These are phyloP conservation scores for Starmerella gropengiesseri DNA, from an alignment of 805 yeast species.

Conservation along the genomic window DNA sequence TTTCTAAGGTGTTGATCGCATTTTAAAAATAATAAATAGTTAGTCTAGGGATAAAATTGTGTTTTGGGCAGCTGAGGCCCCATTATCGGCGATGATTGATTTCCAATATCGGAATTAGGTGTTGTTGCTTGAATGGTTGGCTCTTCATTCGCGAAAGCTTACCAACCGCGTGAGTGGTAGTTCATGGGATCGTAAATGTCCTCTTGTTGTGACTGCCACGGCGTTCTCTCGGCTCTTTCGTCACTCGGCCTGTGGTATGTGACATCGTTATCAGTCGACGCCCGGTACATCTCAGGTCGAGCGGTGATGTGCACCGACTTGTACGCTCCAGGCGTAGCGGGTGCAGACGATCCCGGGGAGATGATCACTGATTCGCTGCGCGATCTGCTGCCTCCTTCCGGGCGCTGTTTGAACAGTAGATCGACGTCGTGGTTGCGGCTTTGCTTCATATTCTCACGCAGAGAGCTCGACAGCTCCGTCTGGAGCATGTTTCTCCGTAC, in stretches of 20 bases:
- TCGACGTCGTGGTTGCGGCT: constrained; percentile 17
- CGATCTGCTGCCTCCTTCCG: constrained; percentile 1
- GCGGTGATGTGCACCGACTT: constrained; percentile 7
- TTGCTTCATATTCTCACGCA: constrained; percentile 13
- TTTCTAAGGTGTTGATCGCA: no score
- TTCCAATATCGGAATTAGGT: no score
- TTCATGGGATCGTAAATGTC: constrained; percentile 23
- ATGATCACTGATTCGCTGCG: not conserved
- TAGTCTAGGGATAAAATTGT: no score
- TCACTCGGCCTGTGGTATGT: not conserved
- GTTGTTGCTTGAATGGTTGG: no score
- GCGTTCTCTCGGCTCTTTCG: not conserved
- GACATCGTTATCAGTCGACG: constrained; percentile 15
- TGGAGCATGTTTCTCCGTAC: constrained; percentile 1
- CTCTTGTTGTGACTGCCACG: constrained; percentile 17
- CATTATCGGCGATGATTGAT: no score
- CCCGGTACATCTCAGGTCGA: constrained; percentile 20
- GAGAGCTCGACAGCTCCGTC: constrained; percentile 9
- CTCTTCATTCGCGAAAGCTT: no score
- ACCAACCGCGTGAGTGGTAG: constrained; percentile 26
- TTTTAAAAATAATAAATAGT: not conserved
- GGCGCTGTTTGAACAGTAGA: constrained; percentile 8
- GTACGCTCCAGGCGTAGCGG: not conserved
- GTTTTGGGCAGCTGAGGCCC: no score
- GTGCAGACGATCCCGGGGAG: not conserved